Evolutionary conservation across 208 protist genomes (phyloP).

Genomic region (Leishmania lainsoni): DNA sequence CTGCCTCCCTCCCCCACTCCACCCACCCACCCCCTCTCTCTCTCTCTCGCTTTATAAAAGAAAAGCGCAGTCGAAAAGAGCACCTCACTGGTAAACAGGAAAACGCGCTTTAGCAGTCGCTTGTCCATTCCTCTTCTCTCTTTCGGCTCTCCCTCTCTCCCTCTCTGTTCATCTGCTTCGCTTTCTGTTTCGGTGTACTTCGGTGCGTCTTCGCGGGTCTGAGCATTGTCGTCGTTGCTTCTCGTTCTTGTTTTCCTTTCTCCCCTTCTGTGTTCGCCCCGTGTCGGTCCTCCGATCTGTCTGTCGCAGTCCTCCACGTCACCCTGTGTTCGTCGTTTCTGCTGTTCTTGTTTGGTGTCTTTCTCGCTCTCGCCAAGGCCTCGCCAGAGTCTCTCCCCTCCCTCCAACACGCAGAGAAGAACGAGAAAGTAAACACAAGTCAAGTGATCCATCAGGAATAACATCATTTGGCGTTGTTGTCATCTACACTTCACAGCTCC

Average conservation of each 20-base stretch:
- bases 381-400: no score
- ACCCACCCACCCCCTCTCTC: no score
- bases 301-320: neutral
- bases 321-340: neutral
- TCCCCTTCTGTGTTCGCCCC: neutral
- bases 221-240: neutral
- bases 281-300: neutral
- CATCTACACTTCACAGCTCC: neutral
- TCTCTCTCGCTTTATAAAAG: no score
- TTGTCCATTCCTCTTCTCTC: neutral
- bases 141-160: constrained; percentile 7
- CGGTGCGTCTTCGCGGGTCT: neutral
- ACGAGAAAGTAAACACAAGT: no score
- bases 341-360: neutral
- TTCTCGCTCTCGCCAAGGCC: no score
- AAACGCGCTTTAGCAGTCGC: neutral
- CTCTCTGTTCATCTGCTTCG: neutral
- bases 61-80: no score
- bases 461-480: neutral
- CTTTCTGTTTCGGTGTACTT: neutral
- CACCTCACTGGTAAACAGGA: no score
- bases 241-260: neutral
- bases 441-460: no score
- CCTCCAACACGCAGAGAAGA: no score
- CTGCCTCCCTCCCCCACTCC: no score